Evolutionary conservation across 2,329 filamentous ascomycete genomes (phyloP), one percentile per base, ranked within the genome.

Genomic region (Alternaria panax): DNA sequence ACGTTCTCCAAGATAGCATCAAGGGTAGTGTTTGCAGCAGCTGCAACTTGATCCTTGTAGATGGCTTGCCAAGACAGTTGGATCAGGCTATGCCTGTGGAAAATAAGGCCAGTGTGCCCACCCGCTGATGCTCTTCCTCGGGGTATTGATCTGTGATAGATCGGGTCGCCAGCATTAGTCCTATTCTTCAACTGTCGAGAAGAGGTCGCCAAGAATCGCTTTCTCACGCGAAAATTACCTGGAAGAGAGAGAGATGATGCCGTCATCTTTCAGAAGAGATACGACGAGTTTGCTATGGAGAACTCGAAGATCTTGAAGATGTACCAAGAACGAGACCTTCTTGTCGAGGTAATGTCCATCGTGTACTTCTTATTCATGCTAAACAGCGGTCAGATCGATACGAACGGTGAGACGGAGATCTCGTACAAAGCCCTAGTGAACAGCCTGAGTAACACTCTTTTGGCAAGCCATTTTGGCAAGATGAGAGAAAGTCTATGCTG

Each of bases 51-150:
- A 28, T 59, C n/a, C 38, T 59, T 8, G 18, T 54, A 24, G 56
- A 59, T 38, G 56, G 50, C 16, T 54, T 54, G 43, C 56, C 56
- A 24, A 48, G 56, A 20, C 27, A 40, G 27, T 50, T 50, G 11
- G 34, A 54, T 43, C 56, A 59, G 38, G 56, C 56, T 50, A 41
- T 47, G 24, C 42, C 43, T 30, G 30, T 54, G 28, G 56, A 59
- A 43, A 27, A 43, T 11, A 24, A 42, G 27, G 51, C 54, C 20
- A 59, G 56, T 43, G 8, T 28, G 18, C 32, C 41, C 20, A 34
- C 7, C 30, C 28, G 3, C 41, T 40, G 22, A 45, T 38, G n/a
- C 36, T 38, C 18, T 38, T n/a, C 3, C n/a, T 38, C 18, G 5
- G 36, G 4, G n/a, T 38, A 41, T 25, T 41, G 0, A 32, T 16